Evolutionary conservation across 2,329 filamentous ascomycete genomes (phyloP), one percentile per base, ranked within the genome.

Genomic region (Leptosphaerulina australis): DNA sequence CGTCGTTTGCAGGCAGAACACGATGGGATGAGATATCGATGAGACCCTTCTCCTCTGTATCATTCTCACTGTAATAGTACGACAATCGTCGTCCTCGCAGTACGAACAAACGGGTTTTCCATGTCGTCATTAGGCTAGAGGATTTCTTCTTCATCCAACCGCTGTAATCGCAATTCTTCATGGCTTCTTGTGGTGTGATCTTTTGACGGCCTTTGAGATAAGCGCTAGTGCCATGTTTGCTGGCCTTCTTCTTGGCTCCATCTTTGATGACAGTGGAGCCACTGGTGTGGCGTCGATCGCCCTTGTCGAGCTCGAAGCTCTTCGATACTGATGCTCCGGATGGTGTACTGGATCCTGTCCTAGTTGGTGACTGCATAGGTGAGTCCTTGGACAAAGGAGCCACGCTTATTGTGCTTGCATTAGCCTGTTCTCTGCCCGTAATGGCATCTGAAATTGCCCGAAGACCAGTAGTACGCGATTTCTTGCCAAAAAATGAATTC

Each of bases 141-240:
- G 91, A 96, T 74, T 95, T 92, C 81, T 99, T 99, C 80, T 94
- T 97, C 94, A 99, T 99, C 94, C 94, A 99, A 1, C 94, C 94
- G 65, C 88, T 93, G 71, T 96, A 97, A 68, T 99, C 93, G 46
- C 91, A 93, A 54, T 85, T 86, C 55, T 85, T 78, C 74, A 96
- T 94, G 53, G 93, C 91, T 68, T 96, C 90, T 46, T 85, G 80
- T 0, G 94, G 94, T 0, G 83, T 77, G 53, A 93, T 88, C 73
- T 92, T 91, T 62, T 89, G 83, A 30, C 97, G 77, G 0, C 94
- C 94, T 22, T 90, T 87, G 14, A 87, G 90, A 73, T 97, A 99
- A 0, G 94, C 94, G 66, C 92, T 97, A 0, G 94, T 99, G 50
- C 91, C 87, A 70, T 97, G 95, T 77, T 99, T 99, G 41, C 86